phyloP scores from a whole-genome alignment of 805 yeast species.

The Cephaloascus fragrans region DNA sequence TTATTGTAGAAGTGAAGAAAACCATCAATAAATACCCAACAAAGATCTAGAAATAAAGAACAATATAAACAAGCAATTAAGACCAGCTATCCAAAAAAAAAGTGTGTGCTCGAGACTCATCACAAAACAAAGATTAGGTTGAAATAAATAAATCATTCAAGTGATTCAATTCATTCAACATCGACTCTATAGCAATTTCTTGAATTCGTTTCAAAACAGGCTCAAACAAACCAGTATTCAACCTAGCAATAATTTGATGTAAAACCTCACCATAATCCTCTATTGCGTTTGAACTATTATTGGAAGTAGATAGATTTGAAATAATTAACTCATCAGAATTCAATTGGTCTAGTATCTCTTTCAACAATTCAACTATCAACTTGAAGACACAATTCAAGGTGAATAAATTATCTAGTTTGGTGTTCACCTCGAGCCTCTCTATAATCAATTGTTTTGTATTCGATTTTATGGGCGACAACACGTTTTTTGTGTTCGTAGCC shows the following conservation, averaged over 20 bases:
- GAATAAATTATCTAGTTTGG: slow-evolving; percentile 26
- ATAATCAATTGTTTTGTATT: slow-evolving; percentile 29
- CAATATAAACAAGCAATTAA: too few species aligned
- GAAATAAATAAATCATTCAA: background rate
- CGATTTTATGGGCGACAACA: slow-evolving; percentile 24
- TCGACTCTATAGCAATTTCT: background rate
- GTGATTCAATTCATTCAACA: slow-evolving; percentile 1
- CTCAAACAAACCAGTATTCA: background rate
- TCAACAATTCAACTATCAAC: slow-evolving; percentile 9
- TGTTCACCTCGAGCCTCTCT: slow-evolving; percentile 33
- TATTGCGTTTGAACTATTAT: background rate
- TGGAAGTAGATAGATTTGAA: background rate
- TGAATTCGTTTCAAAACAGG: background rate
- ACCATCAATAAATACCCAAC: too few species aligned
- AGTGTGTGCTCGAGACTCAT: too few species aligned
- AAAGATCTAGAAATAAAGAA: background rate
- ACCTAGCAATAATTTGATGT: background rate
- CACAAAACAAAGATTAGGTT: too few species aligned
- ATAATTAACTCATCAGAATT: background rate
- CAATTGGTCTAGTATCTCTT: background rate
- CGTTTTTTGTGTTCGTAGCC: slow-evolving; percentile 5
- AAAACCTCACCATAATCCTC: background rate
- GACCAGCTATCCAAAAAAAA: too few species aligned
- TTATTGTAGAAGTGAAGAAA: background rate
- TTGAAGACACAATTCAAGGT: slow-evolving; percentile 23